Percentiles rank a stretch among this genome's conserved stretches.
Conservation (phyloP, 2,329 filamentous ascomycete species). For the Helotiales sp. region DNA sequence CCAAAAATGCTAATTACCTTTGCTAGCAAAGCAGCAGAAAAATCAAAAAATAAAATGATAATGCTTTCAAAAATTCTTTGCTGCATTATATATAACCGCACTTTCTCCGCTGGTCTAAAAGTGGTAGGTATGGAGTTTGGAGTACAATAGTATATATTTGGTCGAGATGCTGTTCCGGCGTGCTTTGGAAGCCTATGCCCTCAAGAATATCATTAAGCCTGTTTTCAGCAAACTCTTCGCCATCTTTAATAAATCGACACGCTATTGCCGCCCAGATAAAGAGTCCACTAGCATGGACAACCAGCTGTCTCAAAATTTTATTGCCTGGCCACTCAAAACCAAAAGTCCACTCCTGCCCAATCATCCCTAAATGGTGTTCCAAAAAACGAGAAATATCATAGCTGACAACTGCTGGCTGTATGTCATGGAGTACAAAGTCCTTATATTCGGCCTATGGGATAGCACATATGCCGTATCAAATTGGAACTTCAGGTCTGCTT, state of each 20-base stretch:
- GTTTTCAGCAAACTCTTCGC: constrained; percentile 2
- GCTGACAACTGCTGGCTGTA: constrained; percentile 33
- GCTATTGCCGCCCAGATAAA: constrained; percentile 7
- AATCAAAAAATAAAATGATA: constrained; percentile 10
- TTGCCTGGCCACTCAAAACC: constrained; percentile 18
- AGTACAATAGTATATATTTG: constrained; percentile 10
- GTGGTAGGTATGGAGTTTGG: constrained; percentile 23
- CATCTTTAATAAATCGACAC: constrained; percentile 27
- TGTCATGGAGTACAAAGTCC: constrained; percentile 35
- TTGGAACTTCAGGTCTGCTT: constrained; percentile 9
- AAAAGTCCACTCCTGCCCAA: constrained; percentile 14
- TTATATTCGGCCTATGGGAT: constrained; percentile 3
- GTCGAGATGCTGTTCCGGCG: constrained; percentile 28
- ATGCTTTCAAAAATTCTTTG: constrained; percentile 27
- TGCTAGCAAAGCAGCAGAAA: constrained; percentile 11
- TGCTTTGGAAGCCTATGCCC: constrained; percentile 16
- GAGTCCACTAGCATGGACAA: constrained; percentile 9
- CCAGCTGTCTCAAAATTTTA: constrained; percentile 27
- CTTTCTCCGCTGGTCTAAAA: constrained; percentile 21
- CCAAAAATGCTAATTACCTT: constrained; percentile 14
- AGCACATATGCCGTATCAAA: neutral
- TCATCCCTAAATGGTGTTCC: constrained; percentile 21
- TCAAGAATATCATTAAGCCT: constrained; percentile 26
- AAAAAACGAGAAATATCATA: constrained; percentile 40
- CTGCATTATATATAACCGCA: too few relatives aligned